Percentiles rank a stretch among this genome's conserved stretches.
Conservation (phyloP, 1,139 yeast species). For the Pichia sp. region DNA sequence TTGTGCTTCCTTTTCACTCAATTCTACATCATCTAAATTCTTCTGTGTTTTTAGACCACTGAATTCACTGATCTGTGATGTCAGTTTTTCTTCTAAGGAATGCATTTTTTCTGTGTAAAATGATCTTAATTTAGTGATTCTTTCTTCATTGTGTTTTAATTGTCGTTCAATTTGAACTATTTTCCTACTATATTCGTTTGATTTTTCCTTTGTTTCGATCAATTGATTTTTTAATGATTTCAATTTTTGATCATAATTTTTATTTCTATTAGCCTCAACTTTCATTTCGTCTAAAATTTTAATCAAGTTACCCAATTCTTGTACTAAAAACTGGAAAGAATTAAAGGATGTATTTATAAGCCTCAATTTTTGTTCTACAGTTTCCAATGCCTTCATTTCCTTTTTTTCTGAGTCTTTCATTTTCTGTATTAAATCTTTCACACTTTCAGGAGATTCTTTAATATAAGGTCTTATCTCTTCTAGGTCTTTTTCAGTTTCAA, state of each 20-base stretch:
- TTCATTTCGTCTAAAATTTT: slow-evolving; percentile 54
- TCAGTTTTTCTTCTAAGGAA: slow-evolving; percentile 45
- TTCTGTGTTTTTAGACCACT: slow-evolving; percentile 46
- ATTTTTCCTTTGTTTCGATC: slow-evolving; percentile 40
- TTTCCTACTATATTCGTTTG: slow-evolving; percentile 45
- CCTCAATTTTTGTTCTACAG: slow-evolving; percentile 43
- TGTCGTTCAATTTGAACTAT: slow-evolving; percentile 48
- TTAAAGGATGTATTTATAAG: slow-evolving; percentile 53
- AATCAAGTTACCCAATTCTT: slow-evolving; percentile 46
- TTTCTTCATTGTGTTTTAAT: slow-evolving; percentile 38
- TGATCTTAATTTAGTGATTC: slow-evolving; percentile 43
- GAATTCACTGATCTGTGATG: slow-evolving; percentile 39
- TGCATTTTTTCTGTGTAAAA: slow-evolving; percentile 49
- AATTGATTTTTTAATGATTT: slow-evolving; percentile 40
- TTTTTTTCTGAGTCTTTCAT: slow-evolving; percentile 43
- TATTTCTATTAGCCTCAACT: slow-evolving; percentile 44
- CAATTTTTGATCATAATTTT: slow-evolving; percentile 37
- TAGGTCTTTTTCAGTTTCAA: slow-evolving; percentile 52
- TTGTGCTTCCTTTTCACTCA: slow-evolving; percentile 41
- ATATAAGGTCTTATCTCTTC: slow-evolving; percentile 57
- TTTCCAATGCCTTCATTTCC: slow-evolving; percentile 37
- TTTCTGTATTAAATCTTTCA: slow-evolving; percentile 51
- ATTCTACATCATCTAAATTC: slow-evolving; percentile 45
- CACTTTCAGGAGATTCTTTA: slow-evolving; percentile 54
- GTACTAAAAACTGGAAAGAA: slow-evolving; percentile 50